These are phyloP conservation scores for Euphrasia confusa DNA, from an alignment of 257 asterid species.

Conservation along the genomic window DNA sequence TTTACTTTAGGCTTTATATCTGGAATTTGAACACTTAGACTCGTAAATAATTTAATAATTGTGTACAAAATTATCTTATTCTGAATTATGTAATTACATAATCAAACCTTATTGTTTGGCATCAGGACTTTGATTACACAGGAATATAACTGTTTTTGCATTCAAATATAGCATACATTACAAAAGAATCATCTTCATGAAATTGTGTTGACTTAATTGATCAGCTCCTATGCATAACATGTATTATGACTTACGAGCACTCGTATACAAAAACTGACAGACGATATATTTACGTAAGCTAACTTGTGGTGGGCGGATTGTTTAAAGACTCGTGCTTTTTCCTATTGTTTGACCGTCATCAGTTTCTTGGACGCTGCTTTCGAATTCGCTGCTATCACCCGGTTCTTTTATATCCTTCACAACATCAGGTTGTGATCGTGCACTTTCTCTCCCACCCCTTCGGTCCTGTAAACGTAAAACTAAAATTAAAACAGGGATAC, in stretches of 20 bases:
- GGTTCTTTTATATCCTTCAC: slow-evolving; percentile 33
- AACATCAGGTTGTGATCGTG: slow-evolving; percentile 36
- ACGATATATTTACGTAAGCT: not conserved
- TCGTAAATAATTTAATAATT: no score
- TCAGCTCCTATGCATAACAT: not conserved
- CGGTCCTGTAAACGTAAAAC: slow-evolving; percentile 44
- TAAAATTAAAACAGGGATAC: no score
- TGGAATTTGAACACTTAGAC: no score
- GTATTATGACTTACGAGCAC: not conserved
- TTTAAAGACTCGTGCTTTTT: not conserved
- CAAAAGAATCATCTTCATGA: slow-evolving; percentile 1
- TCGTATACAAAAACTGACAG: not conserved
- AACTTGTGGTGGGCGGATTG: not conserved
- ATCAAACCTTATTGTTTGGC: no score
- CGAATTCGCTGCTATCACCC: slow-evolving; percentile 87
- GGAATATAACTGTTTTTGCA: no score
- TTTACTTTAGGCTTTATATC: no score
- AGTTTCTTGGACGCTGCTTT: slow-evolving; percentile 66
- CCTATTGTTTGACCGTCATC: slow-evolving; percentile 55
- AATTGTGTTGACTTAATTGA: not conserved
- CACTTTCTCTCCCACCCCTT: slow-evolving; percentile 45
- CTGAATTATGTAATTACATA: no score
- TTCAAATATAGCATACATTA: not conserved
- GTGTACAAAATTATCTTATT: no score
- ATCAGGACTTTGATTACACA: no score